A percentile compares a stretch with the other conserved stretches of the same genome.
These are phyloP conservation scores for Yarrowia sp. DNA, from an alignment of 805 yeast genomes.

Conservation along the genomic window DNA sequence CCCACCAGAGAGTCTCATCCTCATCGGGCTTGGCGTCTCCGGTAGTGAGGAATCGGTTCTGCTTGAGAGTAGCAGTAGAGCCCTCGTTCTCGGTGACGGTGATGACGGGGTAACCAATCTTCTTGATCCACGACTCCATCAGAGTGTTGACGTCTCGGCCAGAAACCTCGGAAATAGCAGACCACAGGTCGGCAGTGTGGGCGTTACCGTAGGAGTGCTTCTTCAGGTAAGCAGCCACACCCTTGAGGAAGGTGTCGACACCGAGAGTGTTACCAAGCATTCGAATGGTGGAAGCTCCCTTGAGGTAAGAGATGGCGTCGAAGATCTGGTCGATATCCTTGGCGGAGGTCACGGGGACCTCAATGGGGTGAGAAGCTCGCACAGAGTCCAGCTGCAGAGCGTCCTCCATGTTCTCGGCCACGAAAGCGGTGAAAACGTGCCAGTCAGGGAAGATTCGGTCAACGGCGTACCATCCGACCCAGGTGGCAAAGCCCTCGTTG, in stretches of 20 bases:
- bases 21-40: constrained; percentile 77
- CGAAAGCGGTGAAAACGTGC: constrained; percentile 82
- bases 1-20: constrained; percentile 56
- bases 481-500: constrained; percentile 86
- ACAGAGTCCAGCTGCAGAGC: constrained; percentile 70
- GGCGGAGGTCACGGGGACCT: constrained; percentile 74
- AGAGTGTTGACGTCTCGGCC: constrained; percentile 69
- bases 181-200: constrained; percentile 73
- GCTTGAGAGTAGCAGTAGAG: constrained; percentile 42
- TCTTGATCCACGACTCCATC: constrained; percentile 78
- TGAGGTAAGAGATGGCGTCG: constrained; percentile 78
- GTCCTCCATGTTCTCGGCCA: constrained; percentile 65
- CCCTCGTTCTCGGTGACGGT: constrained; percentile 55
- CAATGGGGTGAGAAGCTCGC: constrained; percentile 81
- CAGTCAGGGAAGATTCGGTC: constrained; percentile 75
- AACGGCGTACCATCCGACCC: constrained; percentile 87
- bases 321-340: constrained; percentile 80
- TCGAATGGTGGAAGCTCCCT: constrained; percentile 74
- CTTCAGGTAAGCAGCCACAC: constrained; percentile 73
- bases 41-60: constrained; percentile 70
- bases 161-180: constrained; percentile 61
- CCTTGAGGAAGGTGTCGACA: constrained; percentile 69
- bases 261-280: constrained; percentile 81
- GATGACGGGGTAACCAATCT: constrained; percentile 74
- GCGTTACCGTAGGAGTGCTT: constrained; percentile 78